Conservation (phyloP, 176 grass and related monocot species). For the Juncus inflexus region DNA sequence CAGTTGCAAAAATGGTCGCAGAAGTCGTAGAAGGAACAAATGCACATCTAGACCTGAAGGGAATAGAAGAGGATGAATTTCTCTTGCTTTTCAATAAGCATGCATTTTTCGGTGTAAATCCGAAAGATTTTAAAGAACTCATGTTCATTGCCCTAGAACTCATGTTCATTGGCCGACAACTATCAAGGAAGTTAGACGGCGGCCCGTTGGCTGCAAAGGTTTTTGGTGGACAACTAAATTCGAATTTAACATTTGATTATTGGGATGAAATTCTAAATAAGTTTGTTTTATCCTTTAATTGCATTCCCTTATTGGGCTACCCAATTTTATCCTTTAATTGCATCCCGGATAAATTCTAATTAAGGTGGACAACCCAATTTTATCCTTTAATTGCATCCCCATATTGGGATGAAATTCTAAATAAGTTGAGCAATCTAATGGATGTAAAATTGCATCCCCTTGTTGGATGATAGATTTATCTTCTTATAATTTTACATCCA, state of each 20-base stretch:
- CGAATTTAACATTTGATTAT: not conserved
- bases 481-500: conserved; percentile 30
- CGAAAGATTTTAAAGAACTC: not conserved
- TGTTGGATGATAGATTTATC: conserved; percentile 28
- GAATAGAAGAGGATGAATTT: not conserved
- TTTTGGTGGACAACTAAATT: conserved; percentile 14
- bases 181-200: not conserved
- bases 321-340: no score
- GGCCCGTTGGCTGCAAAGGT: conserved; percentile 22
- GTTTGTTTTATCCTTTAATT: no score
- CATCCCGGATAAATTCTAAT: no score
- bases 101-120: conserved; percentile 11
- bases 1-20: not conserved
- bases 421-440: no score
- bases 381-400: no score
- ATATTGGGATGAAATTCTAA: no score
- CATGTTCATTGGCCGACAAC: not conserved
- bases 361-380: conserved; percentile 33
- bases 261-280: not conserved
- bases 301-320: no score
- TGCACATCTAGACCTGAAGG: not conserved
- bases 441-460: conserved; percentile 27
- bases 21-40: not conserved
- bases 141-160: no score
- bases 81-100: not conserved